Conservation (phyloP, 148 eudicot genomes). For the Vaccinium darrowii region DNA sequence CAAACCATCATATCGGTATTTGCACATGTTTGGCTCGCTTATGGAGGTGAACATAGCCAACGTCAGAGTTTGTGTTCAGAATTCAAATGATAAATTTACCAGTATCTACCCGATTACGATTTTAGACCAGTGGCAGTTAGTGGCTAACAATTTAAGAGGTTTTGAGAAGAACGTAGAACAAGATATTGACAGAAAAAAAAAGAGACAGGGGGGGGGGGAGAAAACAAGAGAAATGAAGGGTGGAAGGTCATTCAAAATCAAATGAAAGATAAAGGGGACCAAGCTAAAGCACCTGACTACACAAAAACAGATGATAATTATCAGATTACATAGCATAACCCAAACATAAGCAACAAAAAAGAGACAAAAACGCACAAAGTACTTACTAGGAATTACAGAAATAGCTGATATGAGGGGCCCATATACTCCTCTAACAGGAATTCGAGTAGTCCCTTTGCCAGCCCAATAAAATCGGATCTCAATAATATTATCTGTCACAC, state of each 20-base stretch:
- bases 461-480: conserved; percentile 70
- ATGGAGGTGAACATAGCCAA: not conserved
- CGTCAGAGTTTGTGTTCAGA: not conserved
- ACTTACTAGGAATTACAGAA: conserved; percentile 58
- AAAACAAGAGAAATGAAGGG: not conserved
- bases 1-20: not conserved
- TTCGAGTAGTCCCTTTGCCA: conserved; percentile 73
- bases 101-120: not conserved
- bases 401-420: conserved; percentile 83
- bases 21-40: not conserved
- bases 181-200: not conserved
- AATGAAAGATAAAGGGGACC: not conserved
- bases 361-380: not conserved
- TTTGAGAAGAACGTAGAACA: not conserved
- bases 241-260: not conserved
- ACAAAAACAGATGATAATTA: not conserved
- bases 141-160: not conserved
- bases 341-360: not conserved
- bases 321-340: not conserved
- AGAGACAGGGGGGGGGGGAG: not conserved
- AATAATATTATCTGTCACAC: conserved; percentile 47
- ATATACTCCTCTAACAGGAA: conserved; percentile 69
- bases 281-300: not conserved
- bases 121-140: not conserved
- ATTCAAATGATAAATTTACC: not conserved